A percentile compares a stretch with the other conserved stretches of the same genome.
Conservation (phyloP, 805 yeast species). For the Starmera dryadoides region DNA sequence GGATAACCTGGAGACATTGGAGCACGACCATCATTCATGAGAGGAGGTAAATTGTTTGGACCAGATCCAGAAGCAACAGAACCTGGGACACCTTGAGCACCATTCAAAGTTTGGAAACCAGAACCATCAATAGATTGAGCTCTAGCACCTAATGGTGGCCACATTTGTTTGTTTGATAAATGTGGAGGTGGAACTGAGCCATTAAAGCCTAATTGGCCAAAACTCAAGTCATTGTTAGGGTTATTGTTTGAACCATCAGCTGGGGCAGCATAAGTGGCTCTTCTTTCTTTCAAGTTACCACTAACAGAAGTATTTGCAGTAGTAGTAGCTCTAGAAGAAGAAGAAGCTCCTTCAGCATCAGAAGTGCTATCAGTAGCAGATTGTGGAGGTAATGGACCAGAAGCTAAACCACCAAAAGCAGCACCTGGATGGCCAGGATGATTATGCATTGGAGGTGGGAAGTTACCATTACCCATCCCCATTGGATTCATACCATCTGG, state of each 20-base stretch:
- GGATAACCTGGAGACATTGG: no score
- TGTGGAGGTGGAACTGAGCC: neutral
- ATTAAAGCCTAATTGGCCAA: no score
- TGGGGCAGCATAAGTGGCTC: constrained; percentile 2
- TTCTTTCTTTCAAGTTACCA: constrained; percentile 2
- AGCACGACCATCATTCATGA: neutral
- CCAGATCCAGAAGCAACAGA: neutral
- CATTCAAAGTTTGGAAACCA: constrained; percentile 5
- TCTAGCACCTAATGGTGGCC: constrained; percentile 17
- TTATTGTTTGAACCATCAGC: neutral
- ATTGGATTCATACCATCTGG: constrained; percentile 12
- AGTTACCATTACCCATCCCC: no score
- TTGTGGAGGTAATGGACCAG: neutral
- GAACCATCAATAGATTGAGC: constrained; percentile 10
- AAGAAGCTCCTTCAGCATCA: no score
- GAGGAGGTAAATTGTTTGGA: no score
- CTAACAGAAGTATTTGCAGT: no score
- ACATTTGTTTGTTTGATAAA: constrained; percentile 12
- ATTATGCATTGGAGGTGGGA: constrained; percentile 7
- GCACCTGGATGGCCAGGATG: neutral
- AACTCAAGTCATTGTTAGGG: no score
- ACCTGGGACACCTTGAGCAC: constrained; percentile 8
- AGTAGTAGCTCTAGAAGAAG: no score
- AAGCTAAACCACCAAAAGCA: constrained; percentile 4
- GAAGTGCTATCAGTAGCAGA: no score